Evolutionary conservation across 768 basidiomycete genomes (phyloP).

Genomic region (Neoboletus subvelutipes): DNA sequence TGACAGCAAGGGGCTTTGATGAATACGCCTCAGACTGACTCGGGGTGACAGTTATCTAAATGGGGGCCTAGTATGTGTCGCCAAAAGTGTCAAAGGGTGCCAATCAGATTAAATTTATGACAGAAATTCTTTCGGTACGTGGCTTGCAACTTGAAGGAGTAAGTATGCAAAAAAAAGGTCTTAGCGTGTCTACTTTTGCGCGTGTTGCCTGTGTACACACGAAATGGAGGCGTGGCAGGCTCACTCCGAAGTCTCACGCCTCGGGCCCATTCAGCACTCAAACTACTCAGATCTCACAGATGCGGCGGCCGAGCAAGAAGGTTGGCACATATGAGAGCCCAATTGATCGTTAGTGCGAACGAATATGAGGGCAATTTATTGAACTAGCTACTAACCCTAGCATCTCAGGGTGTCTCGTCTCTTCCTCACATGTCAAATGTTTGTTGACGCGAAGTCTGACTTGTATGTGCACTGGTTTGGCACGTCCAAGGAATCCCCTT

Average conservation of each 20-base stretch:
- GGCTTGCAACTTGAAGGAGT: not conserved
- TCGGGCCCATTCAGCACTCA: not conserved
- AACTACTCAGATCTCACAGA: not conserved
- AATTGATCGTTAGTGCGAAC: not conserved
- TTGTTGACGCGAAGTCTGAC: not conserved
- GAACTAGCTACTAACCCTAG: too few species aligned
- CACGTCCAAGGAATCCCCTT: not conserved
- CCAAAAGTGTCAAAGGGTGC: not conserved
- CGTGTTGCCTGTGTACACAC: not conserved
- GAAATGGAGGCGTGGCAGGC: not conserved
- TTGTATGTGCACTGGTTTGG: not conserved
- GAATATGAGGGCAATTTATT: not conserved
- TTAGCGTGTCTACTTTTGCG: not conserved
- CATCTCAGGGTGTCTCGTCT: not conserved
- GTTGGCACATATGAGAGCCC: not conserved
- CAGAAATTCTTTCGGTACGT: not conserved
- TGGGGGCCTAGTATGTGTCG: too few species aligned
- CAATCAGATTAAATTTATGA: not conserved
- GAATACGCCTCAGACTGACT: not conserved
- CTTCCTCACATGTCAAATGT: conserved; percentile 3
- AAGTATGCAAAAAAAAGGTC: not conserved
- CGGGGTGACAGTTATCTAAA: too few species aligned
- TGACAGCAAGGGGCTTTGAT: not conserved
- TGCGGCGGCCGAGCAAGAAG: too few species aligned
- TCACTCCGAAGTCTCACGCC: too few species aligned